Base-by-base conservation (phyloP, 257 asterid genomes). In the Buddleja alternifolia region DNA sequence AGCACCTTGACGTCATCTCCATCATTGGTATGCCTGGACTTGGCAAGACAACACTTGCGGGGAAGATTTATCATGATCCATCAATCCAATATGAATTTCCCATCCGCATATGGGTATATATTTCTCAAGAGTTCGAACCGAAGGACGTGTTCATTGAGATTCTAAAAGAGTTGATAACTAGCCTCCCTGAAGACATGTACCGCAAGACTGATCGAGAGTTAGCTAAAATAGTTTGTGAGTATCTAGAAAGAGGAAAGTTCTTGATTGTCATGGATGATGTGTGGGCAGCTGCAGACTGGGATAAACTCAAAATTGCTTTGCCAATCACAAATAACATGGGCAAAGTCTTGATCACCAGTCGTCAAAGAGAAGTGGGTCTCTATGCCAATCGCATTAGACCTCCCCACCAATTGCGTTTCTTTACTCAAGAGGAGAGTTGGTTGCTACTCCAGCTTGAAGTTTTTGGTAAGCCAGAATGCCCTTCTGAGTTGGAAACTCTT, bases 21-120 rank as follows among this genome's bases (percentile, higher is more conserved):
- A 68, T 77, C 10, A 60, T 73, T n/a, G 82, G 78, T 15, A 73
- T 77, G 82, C 76, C 80, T 1, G 76, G 80, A 0, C 66, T 68
- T 23, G 75, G 79, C 36, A 75, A 75, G 55, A 68, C 79, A 3
- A 69, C 79, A n/a, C 37, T 69, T 0, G 61, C 79, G 2, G 39
- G 60, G 61, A 69, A 67, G 14, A 55, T 75, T 19, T 69, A 16
- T 37, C 59, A 24, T 3, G 67, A 61, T 41, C 47, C 48, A 4
- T n/a, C 48, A 42, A 56, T 71, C 10, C 32, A 15, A 3, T 44
- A 36, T 3, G 21, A 60, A 20, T 64, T 77, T 58, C 68, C 77
- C 0, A 60, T 52, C 55, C 68, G 66, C 4, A 55, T 72, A 0
- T 77, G 75, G 81, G 67, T 71, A 4, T 76, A 71, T 12, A 77